Evolutionary conservation across 2,329 filamentous ascomycete species (phyloP), one percentile per base, ranked within the genome.

Genomic region (Epichloe brachyelytri): DNA sequence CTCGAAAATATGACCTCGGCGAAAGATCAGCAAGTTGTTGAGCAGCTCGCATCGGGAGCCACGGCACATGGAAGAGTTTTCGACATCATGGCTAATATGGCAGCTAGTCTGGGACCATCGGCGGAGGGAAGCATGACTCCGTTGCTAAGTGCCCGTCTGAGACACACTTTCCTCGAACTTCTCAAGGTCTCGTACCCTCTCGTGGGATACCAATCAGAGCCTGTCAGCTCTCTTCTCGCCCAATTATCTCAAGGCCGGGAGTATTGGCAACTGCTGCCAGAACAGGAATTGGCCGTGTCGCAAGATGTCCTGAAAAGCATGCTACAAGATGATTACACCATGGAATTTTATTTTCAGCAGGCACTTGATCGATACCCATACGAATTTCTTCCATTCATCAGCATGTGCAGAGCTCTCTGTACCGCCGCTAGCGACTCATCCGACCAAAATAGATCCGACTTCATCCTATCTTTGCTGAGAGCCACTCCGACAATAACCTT

Each of bases 281-380:
- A 59, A 10, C 58, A 67, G 36, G 62, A 61, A 8, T 61, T 68
- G 10, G 59, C 58, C 17, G 53, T 60, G 26, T 58, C 61, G 43
- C 64, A 66, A 52, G 68, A 67, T 57, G 58, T 66, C 20, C 56
- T 64, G 11, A 59, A 63, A 14, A 60, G 59, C 12, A 65, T 68
- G 62, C 46, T 68, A 7, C 62, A 66, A 8, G 66, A 69, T 46
- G 63, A 68, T 10, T 58, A 61, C 41, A 62, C 88, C 17, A 73
- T 85, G 60, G 73, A 73, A 20, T 71, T 69, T 48, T 80, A 76
- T 55, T 79, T 95, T 34, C 72, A 78, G 47, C 78, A 86, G 62
- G 82, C 90, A 6, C 76, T 84, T 43, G 77, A 79, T 54, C 82
- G 91, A 51, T 96, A 89, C 62, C 91, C 91, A 0, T 91, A 87